Evolutionary conservation across 2,329 filamentous ascomycete genomes (phyloP).

Genomic region (Colletotrichum cuscutae): DNA sequence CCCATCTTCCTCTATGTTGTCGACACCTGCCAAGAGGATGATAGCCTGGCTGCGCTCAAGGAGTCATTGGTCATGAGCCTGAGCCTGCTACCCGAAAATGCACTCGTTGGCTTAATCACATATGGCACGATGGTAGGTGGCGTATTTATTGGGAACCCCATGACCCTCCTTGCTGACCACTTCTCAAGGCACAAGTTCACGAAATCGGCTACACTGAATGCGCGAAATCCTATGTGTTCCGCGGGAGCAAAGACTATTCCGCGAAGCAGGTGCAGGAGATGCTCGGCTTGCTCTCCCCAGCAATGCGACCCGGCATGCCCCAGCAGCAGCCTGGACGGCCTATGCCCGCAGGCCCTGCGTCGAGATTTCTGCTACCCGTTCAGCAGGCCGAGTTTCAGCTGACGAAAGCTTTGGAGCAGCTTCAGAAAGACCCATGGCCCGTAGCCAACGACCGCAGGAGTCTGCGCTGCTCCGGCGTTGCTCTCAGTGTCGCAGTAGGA

Average conservation of each 20-base stretch:
- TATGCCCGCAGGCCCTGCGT: slow-evolving; percentile 81
- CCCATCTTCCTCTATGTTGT: slow-evolving; percentile 91
- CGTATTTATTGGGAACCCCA: neutral
- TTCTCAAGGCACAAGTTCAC: slow-evolving; percentile 84
- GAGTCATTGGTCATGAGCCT: slow-evolving; percentile 89
- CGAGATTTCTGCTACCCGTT: slow-evolving; percentile 92
- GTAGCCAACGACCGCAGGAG: slow-evolving; percentile 93
- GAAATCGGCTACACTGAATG: slow-evolving; percentile 98
- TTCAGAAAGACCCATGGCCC: slow-evolving; percentile 98
- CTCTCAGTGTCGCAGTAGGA: slow-evolving; percentile 93
- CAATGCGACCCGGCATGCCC: slow-evolving; percentile 78
- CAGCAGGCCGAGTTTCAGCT: slow-evolving; percentile 97
- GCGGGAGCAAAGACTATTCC: slow-evolving; percentile 97
- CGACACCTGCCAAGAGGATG: slow-evolving; percentile 89
- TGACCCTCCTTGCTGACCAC: neutral
- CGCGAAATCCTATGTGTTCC: slow-evolving; percentile 98
- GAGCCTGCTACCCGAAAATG: slow-evolving; percentile 82
- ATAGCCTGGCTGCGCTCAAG: slow-evolving; percentile 84
- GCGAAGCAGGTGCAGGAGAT: slow-evolving; percentile 99
- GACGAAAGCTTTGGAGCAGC: slow-evolving; percentile 92
- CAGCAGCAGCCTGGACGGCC: slow-evolving; percentile 80
- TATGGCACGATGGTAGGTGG: slow-evolving; percentile 87
- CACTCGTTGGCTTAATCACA: slow-evolving; percentile 84
- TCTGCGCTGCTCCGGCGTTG: slow-evolving; percentile 92
- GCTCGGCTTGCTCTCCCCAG: slow-evolving; percentile 83